A percentile compares a stretch with the other conserved stretches of the same genome.
Evolutionary conservation across 345 rosid species (phyloP).

Genomic region (Brassica cretica): DNA sequence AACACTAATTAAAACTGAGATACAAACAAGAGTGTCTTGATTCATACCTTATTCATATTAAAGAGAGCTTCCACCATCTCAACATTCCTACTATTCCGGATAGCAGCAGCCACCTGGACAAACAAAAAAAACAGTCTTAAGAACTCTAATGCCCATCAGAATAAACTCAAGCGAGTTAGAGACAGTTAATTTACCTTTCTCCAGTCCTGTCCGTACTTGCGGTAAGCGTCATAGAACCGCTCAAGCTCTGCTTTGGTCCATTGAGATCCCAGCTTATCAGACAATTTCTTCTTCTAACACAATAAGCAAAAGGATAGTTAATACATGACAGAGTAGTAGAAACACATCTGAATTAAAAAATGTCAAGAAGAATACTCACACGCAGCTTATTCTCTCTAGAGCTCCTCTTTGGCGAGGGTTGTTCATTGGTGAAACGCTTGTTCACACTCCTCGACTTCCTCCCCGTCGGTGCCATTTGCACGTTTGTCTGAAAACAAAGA

Average conservation of each 20-base stretch:
- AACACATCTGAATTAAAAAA: neutral
- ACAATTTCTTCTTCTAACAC: conserved; percentile 64
- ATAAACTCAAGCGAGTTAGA: neutral
- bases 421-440: conserved; percentile 69
- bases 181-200: conserved; percentile 53
- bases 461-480: conserved; percentile 66
- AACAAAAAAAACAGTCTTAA: conserved; percentile 15
- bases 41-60: conserved; percentile 69
- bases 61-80: conserved; percentile 96
- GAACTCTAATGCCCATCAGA: conserved; percentile 2
- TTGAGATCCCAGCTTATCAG: conserved; percentile 85
- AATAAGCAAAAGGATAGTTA: conserved; percentile 24
- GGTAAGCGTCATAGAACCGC: conserved; percentile 81
- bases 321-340: conserved; percentile 3
- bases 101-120: conserved; percentile 63
- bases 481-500: neutral
- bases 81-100: conserved; percentile 60
- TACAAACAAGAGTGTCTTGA: neutral
- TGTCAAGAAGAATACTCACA: conserved; percentile 44
- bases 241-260: conserved; percentile 86
- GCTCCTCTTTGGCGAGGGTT: conserved; percentile 62
- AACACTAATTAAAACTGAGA: neutral
- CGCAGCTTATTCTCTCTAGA: conserved; percentile 59
- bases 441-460: conserved; percentile 77
- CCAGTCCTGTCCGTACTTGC: conserved; percentile 89